Conservation (phyloP, 108 stramenopile genomes). For the Craspedostauros australis region DNA sequence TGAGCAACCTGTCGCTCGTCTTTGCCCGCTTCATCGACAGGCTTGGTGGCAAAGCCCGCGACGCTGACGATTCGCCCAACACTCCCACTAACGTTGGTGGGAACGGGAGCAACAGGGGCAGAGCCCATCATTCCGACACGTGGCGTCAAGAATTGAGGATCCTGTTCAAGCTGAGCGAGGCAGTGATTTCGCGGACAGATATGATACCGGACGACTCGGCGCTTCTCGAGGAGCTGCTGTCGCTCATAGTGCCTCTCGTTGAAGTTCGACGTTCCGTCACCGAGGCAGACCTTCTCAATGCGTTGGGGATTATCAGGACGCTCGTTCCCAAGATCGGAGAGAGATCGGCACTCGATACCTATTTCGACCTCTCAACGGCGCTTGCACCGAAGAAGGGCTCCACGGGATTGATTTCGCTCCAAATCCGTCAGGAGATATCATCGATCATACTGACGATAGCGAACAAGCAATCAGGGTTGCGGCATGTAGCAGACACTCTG, state of each 20-base stretch:
- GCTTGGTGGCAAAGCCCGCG: too few species aligned
- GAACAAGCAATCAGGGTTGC: constrained; percentile 2
- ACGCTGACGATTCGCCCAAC: too few species aligned
- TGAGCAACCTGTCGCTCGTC: too few species aligned
- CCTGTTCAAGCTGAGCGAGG: constrained; percentile 64
- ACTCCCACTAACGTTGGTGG: too few species aligned
- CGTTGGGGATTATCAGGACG: constrained; percentile 55
- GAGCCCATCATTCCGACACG: constrained; percentile 10
- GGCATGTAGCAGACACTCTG: constrained; percentile 24
- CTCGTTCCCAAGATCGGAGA: constrained; percentile 39
- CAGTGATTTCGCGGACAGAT: too few species aligned
- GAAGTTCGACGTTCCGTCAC: constrained; percentile 35
- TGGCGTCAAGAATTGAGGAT: constrained; percentile 52
- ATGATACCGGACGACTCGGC: too few species aligned
- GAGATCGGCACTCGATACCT: constrained; percentile 32
- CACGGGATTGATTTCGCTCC: constrained; percentile 43
- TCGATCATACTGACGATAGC: constrained; percentile 8
- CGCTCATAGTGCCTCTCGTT: constrained; percentile 63
- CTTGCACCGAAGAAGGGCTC: constrained; percentile 62
- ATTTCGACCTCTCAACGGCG: constrained; percentile 30
- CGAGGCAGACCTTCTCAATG: constrained; percentile 46
- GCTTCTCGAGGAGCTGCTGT: too few species aligned
- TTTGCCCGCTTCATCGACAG: too few species aligned
- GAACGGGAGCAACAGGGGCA: too few species aligned
- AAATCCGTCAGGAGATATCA: constrained; percentile 31